These are phyloP conservation scores for Kodamaea laetipori DNA, from an alignment of 805 yeast species.

Conservation along the genomic window DNA sequence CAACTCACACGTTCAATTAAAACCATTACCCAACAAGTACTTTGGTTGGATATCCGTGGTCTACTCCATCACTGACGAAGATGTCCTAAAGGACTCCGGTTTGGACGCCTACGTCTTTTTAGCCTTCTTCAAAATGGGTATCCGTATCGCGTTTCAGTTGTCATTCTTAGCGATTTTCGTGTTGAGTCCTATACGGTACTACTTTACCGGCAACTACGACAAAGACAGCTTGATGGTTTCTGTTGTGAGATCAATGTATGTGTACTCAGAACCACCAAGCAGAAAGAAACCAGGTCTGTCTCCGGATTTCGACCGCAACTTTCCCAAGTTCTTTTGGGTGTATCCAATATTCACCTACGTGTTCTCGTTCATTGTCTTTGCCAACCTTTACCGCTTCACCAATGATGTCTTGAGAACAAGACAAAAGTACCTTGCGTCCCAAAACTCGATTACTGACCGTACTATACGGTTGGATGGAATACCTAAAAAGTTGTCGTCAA, in stretches of 20 bases:
- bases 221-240: slow-evolving; percentile 31
- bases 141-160: slow-evolving; percentile 22
- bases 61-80: slow-evolving; percentile 27
- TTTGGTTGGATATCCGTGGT: slow-evolving; percentile 30
- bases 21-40: slow-evolving; percentile 42
- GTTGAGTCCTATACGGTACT: slow-evolving; percentile 40
- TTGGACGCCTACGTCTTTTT: slow-evolving; percentile 39
- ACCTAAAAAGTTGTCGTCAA: slow-evolving; percentile 43
- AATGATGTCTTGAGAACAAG: slow-evolving; percentile 51
- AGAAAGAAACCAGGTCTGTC: slow-evolving; percentile 12
- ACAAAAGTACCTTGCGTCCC: slow-evolving; percentile 60
- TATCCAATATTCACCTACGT: slow-evolving; percentile 58
- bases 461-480: slow-evolving; percentile 59
- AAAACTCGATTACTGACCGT: slow-evolving; percentile 60
- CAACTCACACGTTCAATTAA: slow-evolving; percentile 34
- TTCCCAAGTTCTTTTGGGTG: slow-evolving; percentile 50
- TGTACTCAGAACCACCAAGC: slow-evolving; percentile 10
- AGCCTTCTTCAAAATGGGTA: slow-evolving; percentile 40
- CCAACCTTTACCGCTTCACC: slow-evolving; percentile 49
- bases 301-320: slow-evolving; percentile 36
- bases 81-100: slow-evolving; percentile 26
- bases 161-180: slow-evolving; percentile 29
- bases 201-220: slow-evolving; percentile 46
- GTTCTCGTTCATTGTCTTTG: slow-evolving; percentile 51
- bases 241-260: slow-evolving; percentile 8